Conservation (phyloP, 2,329 filamentous ascomycete species). For the Blastomyces gilchristii region DNA sequence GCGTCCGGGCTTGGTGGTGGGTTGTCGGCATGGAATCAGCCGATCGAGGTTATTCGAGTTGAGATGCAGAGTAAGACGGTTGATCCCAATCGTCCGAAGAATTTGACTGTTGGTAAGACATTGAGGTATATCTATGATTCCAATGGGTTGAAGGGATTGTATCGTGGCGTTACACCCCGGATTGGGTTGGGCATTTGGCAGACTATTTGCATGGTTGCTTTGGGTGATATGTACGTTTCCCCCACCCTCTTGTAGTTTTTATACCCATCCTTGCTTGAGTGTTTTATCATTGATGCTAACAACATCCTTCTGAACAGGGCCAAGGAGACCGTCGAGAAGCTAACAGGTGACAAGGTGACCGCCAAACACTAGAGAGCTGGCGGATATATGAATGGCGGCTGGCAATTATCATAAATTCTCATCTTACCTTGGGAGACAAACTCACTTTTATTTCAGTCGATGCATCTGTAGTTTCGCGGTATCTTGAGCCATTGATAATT, state of each 20-base stretch:
- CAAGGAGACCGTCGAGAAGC: conserved; percentile 55
- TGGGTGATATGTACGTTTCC: conserved; percentile 82
- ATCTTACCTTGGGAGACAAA: background rate
- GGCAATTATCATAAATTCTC: background rate
- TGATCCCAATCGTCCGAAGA: conserved; percentile 96
- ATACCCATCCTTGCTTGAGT: background rate
- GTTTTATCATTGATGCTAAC: conserved; percentile 19
- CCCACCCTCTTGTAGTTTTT: background rate
- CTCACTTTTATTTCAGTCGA: background rate
- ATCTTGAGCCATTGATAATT: background rate
- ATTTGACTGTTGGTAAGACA: conserved; percentile 87
- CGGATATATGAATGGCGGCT: conserved; percentile 17
- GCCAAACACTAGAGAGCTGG: conserved; percentile 50
- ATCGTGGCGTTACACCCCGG: conserved; percentile 88
- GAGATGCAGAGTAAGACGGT: conserved; percentile 99
- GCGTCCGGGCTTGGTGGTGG: conserved; percentile 84
- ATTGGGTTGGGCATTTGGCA: conserved; percentile 97
- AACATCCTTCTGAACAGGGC: conserved; percentile 39
- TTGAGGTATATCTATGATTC: conserved; percentile 76
- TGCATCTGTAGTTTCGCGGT: background rate
- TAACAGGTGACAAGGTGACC: conserved; percentile 53
- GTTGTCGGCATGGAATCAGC: conserved; percentile 96
- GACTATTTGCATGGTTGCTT: conserved; percentile 98
- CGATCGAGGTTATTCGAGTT: conserved; percentile 97
- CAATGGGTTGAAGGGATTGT: conserved; percentile 85